phyloP scores from a whole-genome alignment of 75 land plant genomes.

The Pinus tabuliformis region DNA sequence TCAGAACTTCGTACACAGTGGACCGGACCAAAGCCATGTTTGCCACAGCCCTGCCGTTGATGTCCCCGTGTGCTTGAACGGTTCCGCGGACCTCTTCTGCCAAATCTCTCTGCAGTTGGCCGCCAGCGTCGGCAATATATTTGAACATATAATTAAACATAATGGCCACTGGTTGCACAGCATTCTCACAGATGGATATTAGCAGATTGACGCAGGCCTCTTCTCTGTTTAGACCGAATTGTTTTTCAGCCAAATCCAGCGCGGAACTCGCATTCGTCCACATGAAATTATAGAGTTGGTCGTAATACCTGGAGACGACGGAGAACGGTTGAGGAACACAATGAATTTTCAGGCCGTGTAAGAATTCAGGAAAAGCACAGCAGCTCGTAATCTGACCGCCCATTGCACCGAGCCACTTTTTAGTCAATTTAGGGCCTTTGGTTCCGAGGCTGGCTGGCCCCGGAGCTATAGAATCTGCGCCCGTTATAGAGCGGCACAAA shows the following conservation, averaged over 20 bases:
- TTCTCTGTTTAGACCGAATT: slow-evolving; percentile 15
- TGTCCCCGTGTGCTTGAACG: slow-evolving; percentile 1
- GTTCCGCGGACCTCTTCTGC: slow-evolving; percentile 19
- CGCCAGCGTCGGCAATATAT: slow-evolving; percentile 3
- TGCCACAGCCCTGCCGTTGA: slow-evolving; percentile 9
- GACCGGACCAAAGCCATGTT: slow-evolving; percentile 21
- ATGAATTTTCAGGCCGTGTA: slow-evolving; percentile 9
- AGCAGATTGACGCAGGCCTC: slow-evolving; percentile 43
- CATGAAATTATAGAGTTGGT: slow-evolving; percentile 16
- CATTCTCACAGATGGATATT: slow-evolving; percentile 55
- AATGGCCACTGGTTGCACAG: slow-evolving; percentile 61
- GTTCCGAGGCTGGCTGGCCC: slow-evolving; percentile 15
- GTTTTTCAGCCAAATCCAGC: slow-evolving; percentile 19
- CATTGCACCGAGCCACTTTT: slow-evolving; percentile 13
- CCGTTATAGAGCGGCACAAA: slow-evolving; percentile 7
- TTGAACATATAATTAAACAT: slow-evolving; percentile 34
- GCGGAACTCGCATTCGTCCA: slow-evolving; percentile 12
- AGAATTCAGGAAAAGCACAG: background rate
- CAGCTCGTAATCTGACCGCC: slow-evolving; percentile 6
- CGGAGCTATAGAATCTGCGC: slow-evolving; percentile 15
- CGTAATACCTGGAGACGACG: slow-evolving; percentile 6
- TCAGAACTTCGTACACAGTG: slow-evolving; percentile 26
- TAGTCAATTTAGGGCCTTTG: background rate
- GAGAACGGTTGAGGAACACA: slow-evolving; percentile 9
- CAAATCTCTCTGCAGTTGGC: slow-evolving; percentile 12